Base-by-base conservation (phyloP, 1,284 basidiomycete genomes). In the Golubevia pallescens region DNA sequence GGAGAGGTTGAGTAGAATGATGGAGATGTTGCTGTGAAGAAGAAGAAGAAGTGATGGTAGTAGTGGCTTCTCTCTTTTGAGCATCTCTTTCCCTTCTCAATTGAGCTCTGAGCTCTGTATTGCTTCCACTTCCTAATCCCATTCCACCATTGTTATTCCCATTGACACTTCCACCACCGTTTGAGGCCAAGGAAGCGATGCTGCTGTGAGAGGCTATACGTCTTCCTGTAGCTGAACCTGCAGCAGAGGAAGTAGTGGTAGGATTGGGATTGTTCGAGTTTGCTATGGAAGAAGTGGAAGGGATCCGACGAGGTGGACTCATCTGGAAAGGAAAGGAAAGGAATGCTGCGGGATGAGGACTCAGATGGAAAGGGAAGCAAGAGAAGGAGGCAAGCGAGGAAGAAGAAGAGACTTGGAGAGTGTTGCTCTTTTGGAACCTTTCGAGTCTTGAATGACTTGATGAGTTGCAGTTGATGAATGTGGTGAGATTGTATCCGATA, bases 91-190 rank as follows among this genome's bases (percentile, higher is more conserved):
- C 74, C 60, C 63, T 70, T 14, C 74, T 63, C 10, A 74, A 63
- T 58, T 71, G 67, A 1, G 74, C 74, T 8, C 74, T 63, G 61
- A 74, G 58, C 61, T 77, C 74, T 19, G 74, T 77, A 56, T 77
- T 70, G 66, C 34, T 38, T 38, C 34, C 34, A 38, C 34, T 38
- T 38, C 34, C 34, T 38, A 38, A 5, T 38, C 34, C 34, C 34
- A 38, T 38, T 38, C 34, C 34, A 38, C 34, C 34, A 38, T 38
- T 38, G 5, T 10, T 10, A 38, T 38, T 38, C n/a, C n/a, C n/a
- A n/a, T n/a, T n/a, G n/a, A n/a, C n/a, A 5, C 5, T 5, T 4
- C 34, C 10, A 4, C 34, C 34, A 38, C 34, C 34, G 10, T 38
- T 38, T n/a, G n/a, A n/a, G 10, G 34, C 34, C 10, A 38, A 4